Evolutionary conservation across 1,284 basidiomycete genomes (phyloP).

Genomic region (Pseudozyma sp.): DNA sequence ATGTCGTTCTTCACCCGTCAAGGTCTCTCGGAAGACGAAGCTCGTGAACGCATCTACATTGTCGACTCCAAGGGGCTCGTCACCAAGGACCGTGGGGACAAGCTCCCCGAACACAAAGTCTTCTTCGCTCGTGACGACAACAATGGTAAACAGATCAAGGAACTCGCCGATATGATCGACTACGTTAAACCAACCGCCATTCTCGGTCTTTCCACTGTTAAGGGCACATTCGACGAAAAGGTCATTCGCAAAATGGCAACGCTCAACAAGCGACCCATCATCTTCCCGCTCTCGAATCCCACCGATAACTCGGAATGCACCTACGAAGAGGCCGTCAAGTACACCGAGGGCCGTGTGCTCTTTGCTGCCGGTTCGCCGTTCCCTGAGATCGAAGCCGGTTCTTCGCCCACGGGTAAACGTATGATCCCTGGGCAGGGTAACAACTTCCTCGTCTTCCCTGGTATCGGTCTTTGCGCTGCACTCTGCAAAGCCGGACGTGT

Average conservation of each 20-base stretch:
- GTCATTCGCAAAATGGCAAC: constrained; percentile 86
- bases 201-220: constrained; percentile 88
- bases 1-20: constrained; percentile 65
- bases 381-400: constrained; percentile 72
- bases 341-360: constrained; percentile 76
- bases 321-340: constrained; percentile 84
- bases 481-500: constrained; percentile 79
- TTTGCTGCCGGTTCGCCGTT: constrained; percentile 94
- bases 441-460: constrained; percentile 74
- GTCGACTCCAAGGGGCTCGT: constrained; percentile 67
- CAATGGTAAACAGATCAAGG: constrained; percentile 60
- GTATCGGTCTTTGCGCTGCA: constrained; percentile 64
- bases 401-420: constrained; percentile 73
- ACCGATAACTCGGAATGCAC: constrained; percentile 79
- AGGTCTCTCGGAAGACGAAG: constrained; percentile 63
- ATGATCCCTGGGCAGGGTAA: constrained; percentile 90
- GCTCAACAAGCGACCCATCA: constrained; percentile 86
- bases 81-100: constrained; percentile 64
- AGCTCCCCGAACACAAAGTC: constrained; percentile 62
- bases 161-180: constrained; percentile 81
- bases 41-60: constrained; percentile 63
- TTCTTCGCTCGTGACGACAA: constrained; percentile 67
- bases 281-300: constrained; percentile 97
- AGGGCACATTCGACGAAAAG: constrained; percentile 81
- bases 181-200: constrained; percentile 91